phyloP scores from a whole-genome alignment of 176 grass and related monocot genomes.

The Hyparrhenia diplandra region DNA sequence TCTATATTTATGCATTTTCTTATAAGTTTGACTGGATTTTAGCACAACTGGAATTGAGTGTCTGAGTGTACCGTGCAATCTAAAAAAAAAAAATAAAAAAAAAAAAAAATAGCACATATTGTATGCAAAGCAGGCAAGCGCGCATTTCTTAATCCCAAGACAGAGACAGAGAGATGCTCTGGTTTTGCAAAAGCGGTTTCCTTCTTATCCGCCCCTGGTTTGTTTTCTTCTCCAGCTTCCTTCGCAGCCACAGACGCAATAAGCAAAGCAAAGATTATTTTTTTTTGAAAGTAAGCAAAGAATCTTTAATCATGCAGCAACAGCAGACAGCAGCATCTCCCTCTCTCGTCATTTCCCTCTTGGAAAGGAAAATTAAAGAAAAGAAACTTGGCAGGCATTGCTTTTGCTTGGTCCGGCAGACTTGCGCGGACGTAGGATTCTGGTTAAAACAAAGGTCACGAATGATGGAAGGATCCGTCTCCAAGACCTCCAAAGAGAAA shows the following conservation, averaged over 20 bases:
- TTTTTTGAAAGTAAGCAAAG: not conserved
- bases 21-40: not conserved
- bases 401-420: not conserved
- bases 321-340: not conserved
- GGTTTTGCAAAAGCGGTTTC: slow-evolving; percentile 11
- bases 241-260: not conserved
- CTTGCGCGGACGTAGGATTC: not conserved
- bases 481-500: not conserved
- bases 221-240: not conserved
- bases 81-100: too few relatives aligned
- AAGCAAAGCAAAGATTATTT: too few relatives aligned
- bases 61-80: too few relatives aligned
- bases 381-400: too few relatives aligned
- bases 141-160: not conserved
- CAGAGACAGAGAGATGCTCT: not conserved
- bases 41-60: too few relatives aligned
- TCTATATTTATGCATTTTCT: not conserved
- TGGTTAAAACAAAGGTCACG: not conserved
- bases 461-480: not conserved
- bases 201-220: not conserved
- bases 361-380: not conserved
- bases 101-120: too few relatives aligned
- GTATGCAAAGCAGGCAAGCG: not conserved
- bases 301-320: not conserved
- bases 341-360: not conserved